Evolutionary conservation across 2,329 filamentous ascomycete genomes (phyloP), one percentile per base, ranked within the genome.

Genomic region (Aspergillus eucalypticola): DNA sequence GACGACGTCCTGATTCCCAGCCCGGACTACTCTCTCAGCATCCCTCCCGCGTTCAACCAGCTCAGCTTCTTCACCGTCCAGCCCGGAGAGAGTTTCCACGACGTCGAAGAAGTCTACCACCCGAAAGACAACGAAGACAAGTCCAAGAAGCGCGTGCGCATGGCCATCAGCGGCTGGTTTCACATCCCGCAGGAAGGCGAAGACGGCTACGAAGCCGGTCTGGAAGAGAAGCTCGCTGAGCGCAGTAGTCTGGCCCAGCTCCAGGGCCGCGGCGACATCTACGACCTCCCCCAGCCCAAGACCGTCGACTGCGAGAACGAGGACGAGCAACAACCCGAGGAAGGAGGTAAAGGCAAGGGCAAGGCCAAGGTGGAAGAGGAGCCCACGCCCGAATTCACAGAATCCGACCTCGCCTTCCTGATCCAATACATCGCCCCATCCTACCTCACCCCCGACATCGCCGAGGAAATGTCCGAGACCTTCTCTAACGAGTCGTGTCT

Each of bases 151-250:
- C 73, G 78, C 8, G 87, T 97, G 52, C 88, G 95, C 67, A 98
- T 99, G 94, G 95, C 95, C 54, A 96, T 99, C 72, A 96, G 92
- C 73, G 95, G 95, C 55, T 99, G 95, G 95, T 99, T 96, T 76
- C 95, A 99, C 77, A 98, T 99, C 64, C 95, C 95, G 0, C 95
- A 99, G 78, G 79, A 90, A 67, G 94, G 94, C 58, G 95, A 99
- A 76, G 92, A 96, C 25, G 95, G 95, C 46, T 99, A 90, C 69
- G 87, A 96, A 67, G 82, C 90, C 72, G 95, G 94, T 3, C 84
- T 95, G 57, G 94, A 98, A 75, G 92, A 96, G 79, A 90, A 89
- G 73, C 86, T 96, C 64, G 91, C 91, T 11, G 89, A 92, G 75
- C 92, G 92, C 76, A 98, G 93, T 76, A 93, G 92, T 69, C 83